Evolutionary conservation across 2,329 filamentous ascomycete genomes (phyloP).

Genomic region (Macrophomina phaseolina): DNA sequence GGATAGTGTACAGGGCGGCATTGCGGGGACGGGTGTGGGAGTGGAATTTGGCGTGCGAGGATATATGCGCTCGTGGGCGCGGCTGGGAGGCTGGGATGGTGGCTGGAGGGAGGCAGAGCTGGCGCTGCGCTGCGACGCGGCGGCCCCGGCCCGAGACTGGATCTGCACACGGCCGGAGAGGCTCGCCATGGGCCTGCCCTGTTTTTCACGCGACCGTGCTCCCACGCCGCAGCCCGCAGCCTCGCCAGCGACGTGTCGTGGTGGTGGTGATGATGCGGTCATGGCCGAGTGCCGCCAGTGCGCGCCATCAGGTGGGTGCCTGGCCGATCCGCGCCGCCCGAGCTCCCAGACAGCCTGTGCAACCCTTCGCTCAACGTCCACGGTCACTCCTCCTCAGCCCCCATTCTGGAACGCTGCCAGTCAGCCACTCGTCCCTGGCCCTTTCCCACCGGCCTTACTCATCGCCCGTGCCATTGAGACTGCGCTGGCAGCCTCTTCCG

Average conservation of each 20-base stretch:
- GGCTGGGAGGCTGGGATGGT: conserved; percentile 26
- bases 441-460: not conserved
- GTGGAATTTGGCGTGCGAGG: not conserved
- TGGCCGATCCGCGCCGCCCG: not conserved
- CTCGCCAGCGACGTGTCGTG: conserved; percentile 14
- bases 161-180: conserved; percentile 16
- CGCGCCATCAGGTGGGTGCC: not conserved
- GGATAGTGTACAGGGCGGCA: not conserved
- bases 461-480: not conserved
- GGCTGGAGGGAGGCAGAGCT: conserved; percentile 10
- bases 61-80: conserved; percentile 20
- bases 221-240: conserved; percentile 13
- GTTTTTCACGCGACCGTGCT: conserved; percentile 21
- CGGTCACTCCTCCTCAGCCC: not conserved
- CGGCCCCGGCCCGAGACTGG: conserved; percentile 7
- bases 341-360: not conserved
- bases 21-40: not conserved
- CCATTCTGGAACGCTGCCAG: not conserved
- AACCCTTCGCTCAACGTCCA: conserved; percentile 8
- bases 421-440: not conserved
- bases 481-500: not conserved
- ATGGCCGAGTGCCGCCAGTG: conserved; percentile 5
- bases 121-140: conserved; percentile 16
- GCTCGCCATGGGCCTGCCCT: conserved; percentile 14
- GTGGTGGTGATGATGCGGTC: conserved; percentile 10